A percentile compares a stretch with the other conserved stretches of the same genome.
Conservation (phyloP, 1,284 basidiomycete species). For the Tranzscheliella williamsii region DNA sequence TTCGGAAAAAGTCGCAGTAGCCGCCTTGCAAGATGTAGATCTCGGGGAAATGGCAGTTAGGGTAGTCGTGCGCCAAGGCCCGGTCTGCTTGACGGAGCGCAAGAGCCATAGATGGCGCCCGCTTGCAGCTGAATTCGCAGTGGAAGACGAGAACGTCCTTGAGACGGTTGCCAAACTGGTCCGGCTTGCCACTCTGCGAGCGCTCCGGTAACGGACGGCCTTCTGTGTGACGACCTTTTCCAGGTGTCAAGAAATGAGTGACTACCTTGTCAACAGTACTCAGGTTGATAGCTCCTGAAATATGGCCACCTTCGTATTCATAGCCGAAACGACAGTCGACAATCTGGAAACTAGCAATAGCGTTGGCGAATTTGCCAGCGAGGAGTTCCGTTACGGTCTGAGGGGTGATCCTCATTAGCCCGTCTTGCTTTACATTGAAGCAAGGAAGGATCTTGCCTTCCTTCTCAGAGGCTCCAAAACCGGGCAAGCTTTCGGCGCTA, state of each 20-base stretch:
- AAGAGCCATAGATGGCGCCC: constrained; percentile 96
- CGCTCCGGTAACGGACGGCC: constrained; percentile 40
- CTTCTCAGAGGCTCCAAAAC: constrained; percentile 54
- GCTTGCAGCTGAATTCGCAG: constrained; percentile 94
- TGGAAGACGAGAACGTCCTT: constrained; percentile 93
- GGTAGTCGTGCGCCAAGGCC: constrained; percentile 81
- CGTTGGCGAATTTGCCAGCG: constrained; percentile 48
- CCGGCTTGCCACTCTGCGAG: constrained; percentile 72
- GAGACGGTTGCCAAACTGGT: constrained; percentile 63
- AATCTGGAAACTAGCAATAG: constrained; percentile 63
- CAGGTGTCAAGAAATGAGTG: constrained; percentile 72
- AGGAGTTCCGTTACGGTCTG: constrained; percentile 66
- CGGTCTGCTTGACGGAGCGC: constrained; percentile 88
- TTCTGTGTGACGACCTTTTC: constrained; percentile 62
- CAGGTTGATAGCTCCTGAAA: constrained; percentile 88
- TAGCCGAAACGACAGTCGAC: constrained; percentile 98
- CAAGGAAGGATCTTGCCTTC: constrained; percentile 92
- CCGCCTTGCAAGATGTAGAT: constrained; percentile 96
- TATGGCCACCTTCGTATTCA: constrained; percentile 91
- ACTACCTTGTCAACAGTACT: constrained; percentile 81
- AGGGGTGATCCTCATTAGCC: constrained; percentile 84
- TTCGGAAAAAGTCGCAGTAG: constrained; percentile 82
- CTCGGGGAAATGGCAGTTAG: constrained; percentile 92
- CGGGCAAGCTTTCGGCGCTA: constrained; percentile 41
- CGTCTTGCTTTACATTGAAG: constrained; percentile 88